phyloP scores from a whole-genome alignment of 306 rosid species.

The Corylus americana region DNA sequence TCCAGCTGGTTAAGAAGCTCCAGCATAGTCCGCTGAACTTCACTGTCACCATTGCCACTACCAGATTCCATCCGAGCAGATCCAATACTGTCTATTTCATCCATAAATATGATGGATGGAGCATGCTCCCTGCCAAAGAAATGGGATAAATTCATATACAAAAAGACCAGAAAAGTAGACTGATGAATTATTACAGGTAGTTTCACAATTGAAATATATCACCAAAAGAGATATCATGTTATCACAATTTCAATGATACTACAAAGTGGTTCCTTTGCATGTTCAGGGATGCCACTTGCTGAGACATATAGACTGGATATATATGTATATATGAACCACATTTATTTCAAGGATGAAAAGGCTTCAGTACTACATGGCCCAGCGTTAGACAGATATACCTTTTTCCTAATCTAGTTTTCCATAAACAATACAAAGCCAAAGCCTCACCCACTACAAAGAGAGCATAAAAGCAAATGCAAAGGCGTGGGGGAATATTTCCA shows the following conservation, averaged over 20 bases:
- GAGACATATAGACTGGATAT: not conserved
- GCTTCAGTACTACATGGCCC: not conserved
- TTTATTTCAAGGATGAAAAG: not conserved
- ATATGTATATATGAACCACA: not conserved
- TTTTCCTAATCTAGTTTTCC: not conserved
- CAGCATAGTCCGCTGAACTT: conserved; percentile 98
- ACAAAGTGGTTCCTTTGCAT: not conserved
- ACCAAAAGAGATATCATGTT: not conserved
- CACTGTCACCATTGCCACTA: conserved; percentile 99
- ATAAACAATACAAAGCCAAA: not conserved
- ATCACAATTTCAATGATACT: not conserved
- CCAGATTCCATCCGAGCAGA: conserved; percentile 99
- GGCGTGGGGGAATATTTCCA: not conserved
- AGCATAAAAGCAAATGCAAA: not conserved
- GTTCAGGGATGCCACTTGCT: not conserved
- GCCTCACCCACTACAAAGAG: not conserved
- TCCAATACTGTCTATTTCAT: conserved; percentile 98
- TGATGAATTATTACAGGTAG: not conserved
- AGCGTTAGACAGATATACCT: not conserved
- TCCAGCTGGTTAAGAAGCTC: conserved; percentile 99
- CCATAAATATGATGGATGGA: conserved; percentile 98
- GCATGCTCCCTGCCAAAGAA: conserved; percentile 85
- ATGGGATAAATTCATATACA: conserved; percentile 9
- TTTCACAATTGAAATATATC: not conserved
- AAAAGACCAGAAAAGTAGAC: not conserved